Evolutionary conservation across 164 flowering plant genomes (phyloP), one percentile per base, ranked within the genome.

Genomic region (Chimonanthus praecox): DNA sequence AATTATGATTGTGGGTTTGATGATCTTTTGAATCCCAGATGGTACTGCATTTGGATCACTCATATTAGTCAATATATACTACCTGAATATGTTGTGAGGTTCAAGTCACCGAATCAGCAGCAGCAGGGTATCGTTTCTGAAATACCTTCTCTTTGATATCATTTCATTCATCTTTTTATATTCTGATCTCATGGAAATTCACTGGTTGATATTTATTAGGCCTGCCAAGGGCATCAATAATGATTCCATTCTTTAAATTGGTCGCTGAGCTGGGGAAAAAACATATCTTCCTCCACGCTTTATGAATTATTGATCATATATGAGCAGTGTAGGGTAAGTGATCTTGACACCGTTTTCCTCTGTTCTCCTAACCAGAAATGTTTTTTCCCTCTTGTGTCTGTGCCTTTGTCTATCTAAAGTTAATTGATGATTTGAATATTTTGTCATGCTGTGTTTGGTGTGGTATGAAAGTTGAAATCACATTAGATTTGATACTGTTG

Each of bases 1-100:
- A 71, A 77, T 5, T 88, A 76, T 70, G 96, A 91, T 68, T 75
- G 83, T 20, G 96, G 89, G 4, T 83, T 83, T 20, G 94, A 91
- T 69, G 82, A 89, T 75, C 72, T 83, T n/a, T 49, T 48, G 48
- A 84, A 83, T 72, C 90, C 92, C 0, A 85, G 66, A 54, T 79
- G 79, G 78, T 86, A 85, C 80, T 71, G 85, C 5, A 81, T 89
- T 3, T 89, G 94, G 96, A 58, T 71, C 43, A 62, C 77, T 6
- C 80, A 85, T 62, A 82, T 87, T 86, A 87, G 81, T 71, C 80
- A 70, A 16, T 83, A 83, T 62, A 83, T 91, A 61, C 81, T 87
- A 16, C 96, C 93, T 0, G 85, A 83, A 54, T 87, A 73, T 78
- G 79, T 89, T 64, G 84, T 89, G 51, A 88, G 88, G 79, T 89